phyloP scores from a whole-genome alignment of 331 rosid genomes.

The Telfairia occidentalis region DNA sequence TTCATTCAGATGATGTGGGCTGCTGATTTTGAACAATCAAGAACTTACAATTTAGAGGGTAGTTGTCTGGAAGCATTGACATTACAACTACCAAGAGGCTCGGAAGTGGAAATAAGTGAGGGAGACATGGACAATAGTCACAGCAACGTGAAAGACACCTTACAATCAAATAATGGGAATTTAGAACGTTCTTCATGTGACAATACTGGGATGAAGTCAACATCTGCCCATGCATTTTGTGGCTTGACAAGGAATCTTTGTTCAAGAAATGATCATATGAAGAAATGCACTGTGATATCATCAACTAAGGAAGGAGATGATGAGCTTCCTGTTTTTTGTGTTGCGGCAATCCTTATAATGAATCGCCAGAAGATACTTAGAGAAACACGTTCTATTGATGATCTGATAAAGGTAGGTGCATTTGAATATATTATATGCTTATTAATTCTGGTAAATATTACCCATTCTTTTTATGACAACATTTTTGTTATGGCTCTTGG shows the following conservation, averaged over 20 bases:
- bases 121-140: constrained; percentile 30
- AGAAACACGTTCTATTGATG: constrained; percentile 76
- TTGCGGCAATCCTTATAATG: constrained; percentile 70
- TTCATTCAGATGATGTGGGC: constrained; percentile 93
- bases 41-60: constrained; percentile 42
- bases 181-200: constrained; percentile 26
- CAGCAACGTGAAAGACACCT: constrained; percentile 26
- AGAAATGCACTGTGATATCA: constrained; percentile 36
- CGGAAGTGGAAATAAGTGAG: constrained; percentile 28
- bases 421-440: background rate
- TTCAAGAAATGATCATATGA: constrained; percentile 42
- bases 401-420: constrained; percentile 78
- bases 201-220: constrained; percentile 33
- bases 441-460: background rate
- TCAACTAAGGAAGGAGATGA: constrained; percentile 49
- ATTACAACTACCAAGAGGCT: constrained; percentile 50
- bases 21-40: constrained; percentile 79
- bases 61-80: constrained; percentile 58
- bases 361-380: constrained; percentile 74
- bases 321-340: constrained; percentile 73
- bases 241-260: constrained; percentile 70
- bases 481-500: background rate
- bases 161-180: constrained; percentile 33
- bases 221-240: constrained; percentile 49
- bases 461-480: background rate